These are phyloP conservation scores for Trypanosoma grayi DNA, from an alignment of 208 protist species.

Conservation along the genomic window DNA sequence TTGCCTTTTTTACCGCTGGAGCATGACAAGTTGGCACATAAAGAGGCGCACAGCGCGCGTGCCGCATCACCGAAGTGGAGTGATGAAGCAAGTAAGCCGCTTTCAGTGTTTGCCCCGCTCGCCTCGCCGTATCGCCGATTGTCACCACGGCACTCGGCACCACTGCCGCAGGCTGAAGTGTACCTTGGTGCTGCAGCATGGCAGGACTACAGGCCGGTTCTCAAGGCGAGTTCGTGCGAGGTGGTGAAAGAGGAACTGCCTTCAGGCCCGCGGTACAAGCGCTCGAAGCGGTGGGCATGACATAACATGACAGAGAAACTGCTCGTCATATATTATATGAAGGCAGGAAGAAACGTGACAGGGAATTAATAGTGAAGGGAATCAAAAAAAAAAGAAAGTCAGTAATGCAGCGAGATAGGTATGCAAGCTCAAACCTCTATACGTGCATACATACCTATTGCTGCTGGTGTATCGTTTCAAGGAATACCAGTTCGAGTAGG, in stretches of 20 bases:
- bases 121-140: background rate
- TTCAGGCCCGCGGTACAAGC: constrained; percentile 8
- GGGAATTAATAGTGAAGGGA: too few species aligned
- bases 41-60: background rate
- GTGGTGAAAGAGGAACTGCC: background rate
- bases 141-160: background rate
- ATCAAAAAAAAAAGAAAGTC: too few species aligned
- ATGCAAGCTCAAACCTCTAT: too few species aligned
- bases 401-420: too few species aligned
- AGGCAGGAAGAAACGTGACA: background rate
- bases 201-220: background rate
- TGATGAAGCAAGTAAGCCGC: background rate
- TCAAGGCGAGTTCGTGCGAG: background rate
- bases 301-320: background rate
- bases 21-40: too few species aligned
- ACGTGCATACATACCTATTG: too few species aligned
- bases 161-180: background rate
- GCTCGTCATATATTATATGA: background rate
- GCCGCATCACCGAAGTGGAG: background rate
- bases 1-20: too few species aligned
- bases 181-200: background rate
- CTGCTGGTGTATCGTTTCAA: too few species aligned
- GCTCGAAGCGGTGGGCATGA: constrained; percentile 20
- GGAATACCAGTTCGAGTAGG: too few species aligned
- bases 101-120: background rate